Evolutionary conservation across 768 basidiomycete genomes (phyloP).

Genomic region (Boletales sp.): DNA sequence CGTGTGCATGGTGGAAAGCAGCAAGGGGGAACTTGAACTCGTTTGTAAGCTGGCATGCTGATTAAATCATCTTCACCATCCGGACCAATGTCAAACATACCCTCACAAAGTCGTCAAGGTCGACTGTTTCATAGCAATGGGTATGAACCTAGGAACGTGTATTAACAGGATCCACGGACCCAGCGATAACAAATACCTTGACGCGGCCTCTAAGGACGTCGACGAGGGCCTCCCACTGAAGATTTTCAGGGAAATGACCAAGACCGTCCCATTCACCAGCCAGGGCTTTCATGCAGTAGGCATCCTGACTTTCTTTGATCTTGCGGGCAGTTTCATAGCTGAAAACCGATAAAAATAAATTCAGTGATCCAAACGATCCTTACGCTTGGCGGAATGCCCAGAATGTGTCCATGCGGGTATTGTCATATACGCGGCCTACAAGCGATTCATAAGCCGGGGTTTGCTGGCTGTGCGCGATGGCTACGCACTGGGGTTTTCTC

Average conservation of each 20-base stretch:
- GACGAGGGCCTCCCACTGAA: conserved; percentile 73
- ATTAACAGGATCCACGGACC: neutral
- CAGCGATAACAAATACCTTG: conserved; percentile 41
- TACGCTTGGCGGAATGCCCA: conserved; percentile 55
- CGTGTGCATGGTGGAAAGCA: conserved; percentile 85
- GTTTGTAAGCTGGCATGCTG: conserved; percentile 62
- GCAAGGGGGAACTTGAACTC: conserved; percentile 86
- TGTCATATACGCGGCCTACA: conserved; percentile 27
- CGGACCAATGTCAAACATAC: conserved; percentile 36
- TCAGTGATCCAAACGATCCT: conserved; percentile 4
- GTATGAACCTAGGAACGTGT: conserved; percentile 25
- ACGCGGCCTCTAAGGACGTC: conserved; percentile 85
- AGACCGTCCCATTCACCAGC: conserved; percentile 38
- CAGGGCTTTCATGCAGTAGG: conserved; percentile 44
- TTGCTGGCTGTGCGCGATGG: neutral
- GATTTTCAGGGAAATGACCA: conserved; percentile 62
- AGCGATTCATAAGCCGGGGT: neutral
- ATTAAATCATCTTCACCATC: conserved; percentile 2
- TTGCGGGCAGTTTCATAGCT: conserved; percentile 53
- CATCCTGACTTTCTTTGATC: conserved; percentile 54
- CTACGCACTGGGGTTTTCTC: conserved; percentile 46
- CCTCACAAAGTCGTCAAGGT: conserved; percentile 65
- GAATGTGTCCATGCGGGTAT: conserved; percentile 43
- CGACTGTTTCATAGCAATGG: conserved; percentile 56
- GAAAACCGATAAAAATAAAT: neutral